Conservation (phyloP, 2,329 filamentous ascomycete species). For the Phoma sp. region DNA sequence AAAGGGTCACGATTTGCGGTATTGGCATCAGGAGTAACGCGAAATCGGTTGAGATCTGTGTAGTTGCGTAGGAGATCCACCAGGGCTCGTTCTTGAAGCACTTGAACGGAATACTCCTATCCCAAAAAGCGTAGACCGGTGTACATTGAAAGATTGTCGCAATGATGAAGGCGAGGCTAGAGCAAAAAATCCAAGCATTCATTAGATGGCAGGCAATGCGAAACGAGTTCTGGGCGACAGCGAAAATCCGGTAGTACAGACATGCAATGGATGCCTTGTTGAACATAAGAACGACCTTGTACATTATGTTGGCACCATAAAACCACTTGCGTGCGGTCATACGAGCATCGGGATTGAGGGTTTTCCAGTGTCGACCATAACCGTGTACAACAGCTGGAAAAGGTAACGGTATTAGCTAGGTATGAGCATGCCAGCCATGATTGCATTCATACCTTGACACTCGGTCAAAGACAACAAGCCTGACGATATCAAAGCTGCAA, state of each 20-base stretch:
- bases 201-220: slow-evolving; percentile 30
- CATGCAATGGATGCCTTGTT: slow-evolving; percentile 45
- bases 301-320: slow-evolving; percentile 44
- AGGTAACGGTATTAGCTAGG: slow-evolving; percentile 1
- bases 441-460: slow-evolving; percentile 26
- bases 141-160: slow-evolving; percentile 45
- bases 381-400: slow-evolving; percentile 30
- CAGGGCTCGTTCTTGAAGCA: slow-evolving; percentile 40
- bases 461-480: slow-evolving; percentile 30
- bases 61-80: slow-evolving; percentile 34
- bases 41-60: slow-evolving; percentile 31
- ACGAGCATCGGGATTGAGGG: slow-evolving; percentile 19
- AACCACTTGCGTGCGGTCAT: slow-evolving; percentile 35
- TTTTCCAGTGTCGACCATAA: slow-evolving; percentile 27
- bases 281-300: slow-evolving; percentile 46
- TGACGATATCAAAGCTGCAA: slow-evolving; percentile 26
- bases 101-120: slow-evolving; percentile 34
- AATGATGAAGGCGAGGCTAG: slow-evolving; percentile 37
- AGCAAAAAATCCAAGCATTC: slow-evolving; percentile 42
- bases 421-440: not conserved
- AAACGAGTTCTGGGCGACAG: slow-evolving; percentile 32
- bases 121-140: slow-evolving; percentile 41
- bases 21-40: slow-evolving; percentile 29
- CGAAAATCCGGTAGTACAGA: slow-evolving; percentile 46
- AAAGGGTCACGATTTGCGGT: slow-evolving; percentile 24